Percentiles rank a stretch among this genome's conserved stretches.
phyloP scores from a whole-genome alignment of 306 rosid species.

The Quercus agrifolia region DNA sequence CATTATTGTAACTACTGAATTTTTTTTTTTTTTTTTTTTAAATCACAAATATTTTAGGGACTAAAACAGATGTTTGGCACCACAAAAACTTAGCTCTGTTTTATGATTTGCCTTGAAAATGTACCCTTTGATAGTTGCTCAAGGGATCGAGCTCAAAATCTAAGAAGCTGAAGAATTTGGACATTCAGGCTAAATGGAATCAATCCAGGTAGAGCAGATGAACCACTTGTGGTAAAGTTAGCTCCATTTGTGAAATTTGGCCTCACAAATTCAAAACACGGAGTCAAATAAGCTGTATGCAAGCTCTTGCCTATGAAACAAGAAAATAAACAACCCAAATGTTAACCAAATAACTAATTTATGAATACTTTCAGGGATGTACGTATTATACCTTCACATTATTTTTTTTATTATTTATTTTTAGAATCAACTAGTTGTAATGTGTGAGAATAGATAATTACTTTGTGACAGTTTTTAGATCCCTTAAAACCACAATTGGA shows the following conservation, averaged over 20 bases:
- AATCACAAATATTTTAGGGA: too few relatives aligned
- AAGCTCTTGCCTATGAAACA: constrained; percentile 19
- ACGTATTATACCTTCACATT: too few relatives aligned
- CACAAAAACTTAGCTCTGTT: too few relatives aligned
- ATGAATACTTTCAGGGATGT: too few relatives aligned
- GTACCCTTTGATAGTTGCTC: constrained; percentile 17
- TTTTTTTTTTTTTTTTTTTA: too few relatives aligned
- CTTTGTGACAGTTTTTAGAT: too few relatives aligned
- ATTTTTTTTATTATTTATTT: too few relatives aligned
- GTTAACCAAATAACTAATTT: neutral
- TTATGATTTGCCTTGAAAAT: neutral
- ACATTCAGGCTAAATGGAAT: constrained; percentile 20
- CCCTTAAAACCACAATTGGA: too few relatives aligned
- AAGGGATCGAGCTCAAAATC: constrained; percentile 23
- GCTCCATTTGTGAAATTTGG: constrained; percentile 29
- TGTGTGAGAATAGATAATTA: too few relatives aligned
- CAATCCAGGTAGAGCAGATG: constrained; percentile 14
- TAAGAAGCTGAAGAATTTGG: constrained; percentile 32
- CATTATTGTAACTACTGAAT: too few relatives aligned
- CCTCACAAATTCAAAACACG: constrained; percentile 19
- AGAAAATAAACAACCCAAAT: neutral
- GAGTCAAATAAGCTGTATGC: constrained; percentile 6
- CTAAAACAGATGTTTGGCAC: too few relatives aligned
- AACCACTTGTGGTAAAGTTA: constrained; percentile 28
- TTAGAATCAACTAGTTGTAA: too few relatives aligned